phyloP scores from a whole-genome alignment of 2,329 filamentous ascomycete genomes.

The Colletotrichum sp. region DNA sequence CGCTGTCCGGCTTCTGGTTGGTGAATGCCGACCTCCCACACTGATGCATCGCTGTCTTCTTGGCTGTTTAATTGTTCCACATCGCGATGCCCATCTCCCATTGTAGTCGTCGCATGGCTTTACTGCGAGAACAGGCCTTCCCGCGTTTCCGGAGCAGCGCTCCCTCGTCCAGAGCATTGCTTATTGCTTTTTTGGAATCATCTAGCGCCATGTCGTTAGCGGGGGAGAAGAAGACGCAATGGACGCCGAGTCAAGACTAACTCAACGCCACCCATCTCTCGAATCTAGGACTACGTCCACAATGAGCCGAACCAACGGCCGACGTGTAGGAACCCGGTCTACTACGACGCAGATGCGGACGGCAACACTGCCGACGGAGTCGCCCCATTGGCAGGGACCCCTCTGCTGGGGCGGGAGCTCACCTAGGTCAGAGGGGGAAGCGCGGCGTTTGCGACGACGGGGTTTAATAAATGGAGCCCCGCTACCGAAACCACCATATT shows the following conservation, averaged over 20 bases:
- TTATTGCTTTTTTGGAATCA: neutral
- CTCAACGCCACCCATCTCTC: neutral
- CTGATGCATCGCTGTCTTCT: neutral
- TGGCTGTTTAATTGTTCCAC: neutral
- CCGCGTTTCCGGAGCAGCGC: neutral
- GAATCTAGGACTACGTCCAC: neutral
- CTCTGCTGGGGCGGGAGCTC: neutral
- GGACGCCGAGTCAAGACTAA: neutral
- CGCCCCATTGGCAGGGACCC: neutral
- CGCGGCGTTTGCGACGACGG: neutral
- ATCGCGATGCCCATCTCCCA: neutral
- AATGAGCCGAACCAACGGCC: neutral
- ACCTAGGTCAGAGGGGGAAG: neutral
- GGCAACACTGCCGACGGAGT: neutral
- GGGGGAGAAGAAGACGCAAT: neutral
- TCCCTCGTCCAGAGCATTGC: neutral
- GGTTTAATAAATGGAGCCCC: slow-evolving; percentile 9
- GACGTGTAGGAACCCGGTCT: neutral
- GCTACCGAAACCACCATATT: slow-evolving; percentile 10
- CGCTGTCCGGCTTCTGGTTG: neutral
- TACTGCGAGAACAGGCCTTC: neutral
- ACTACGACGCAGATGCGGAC: neutral
- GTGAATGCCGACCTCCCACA: neutral
- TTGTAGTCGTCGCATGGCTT: neutral
- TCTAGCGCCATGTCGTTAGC: neutral